phyloP scores from a whole-genome alignment of 495 filamentous ascomycete genomes.

The Penicillium waksmanii region DNA sequence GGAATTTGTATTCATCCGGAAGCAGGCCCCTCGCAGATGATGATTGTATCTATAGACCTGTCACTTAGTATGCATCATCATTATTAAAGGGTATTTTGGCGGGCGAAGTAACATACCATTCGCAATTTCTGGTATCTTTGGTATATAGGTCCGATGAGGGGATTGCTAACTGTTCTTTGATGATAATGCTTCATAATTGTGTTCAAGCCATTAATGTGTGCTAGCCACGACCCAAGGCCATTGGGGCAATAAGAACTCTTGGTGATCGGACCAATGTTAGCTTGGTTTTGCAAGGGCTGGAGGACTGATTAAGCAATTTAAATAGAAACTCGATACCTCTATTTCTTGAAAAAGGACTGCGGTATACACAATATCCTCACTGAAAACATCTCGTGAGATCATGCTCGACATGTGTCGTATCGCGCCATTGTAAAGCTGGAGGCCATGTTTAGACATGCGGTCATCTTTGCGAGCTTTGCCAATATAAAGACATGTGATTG shows the following conservation, averaged over 20 bases:
- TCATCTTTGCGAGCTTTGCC: slow-evolving; percentile 9
- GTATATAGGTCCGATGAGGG: slow-evolving; percentile 4
- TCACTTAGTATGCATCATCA: not conserved
- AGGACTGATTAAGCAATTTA: not conserved
- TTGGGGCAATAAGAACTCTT: slow-evolving; percentile 10
- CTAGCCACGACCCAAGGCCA: slow-evolving; percentile 8
- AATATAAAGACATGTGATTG: slow-evolving; percentile 13
- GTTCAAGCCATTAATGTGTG: slow-evolving; percentile 13
- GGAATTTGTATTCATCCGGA: not conserved
- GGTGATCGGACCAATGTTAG: not conserved
- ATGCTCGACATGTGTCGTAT: not conserved
- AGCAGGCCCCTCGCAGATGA: not conserved
- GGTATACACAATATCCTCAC: slow-evolving; percentile 13
- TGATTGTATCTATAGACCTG: not conserved
- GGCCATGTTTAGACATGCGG: slow-evolving; percentile 13
- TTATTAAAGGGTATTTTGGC: too few relatives aligned
- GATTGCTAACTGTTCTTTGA: not conserved
- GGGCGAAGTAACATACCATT: not conserved
- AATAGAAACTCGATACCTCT: slow-evolving; percentile 3
- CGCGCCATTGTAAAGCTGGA: slow-evolving; percentile 9
- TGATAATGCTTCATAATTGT: slow-evolving; percentile 3
- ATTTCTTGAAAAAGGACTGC: slow-evolving; percentile 15
- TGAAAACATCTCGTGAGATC: slow-evolving; percentile 8
- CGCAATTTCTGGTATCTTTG: slow-evolving; percentile 2
- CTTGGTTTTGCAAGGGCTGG: not conserved